Evolutionary conservation across 768 basidiomycete species (phyloP).

Genomic region (Amyloporia xantha): DNA sequence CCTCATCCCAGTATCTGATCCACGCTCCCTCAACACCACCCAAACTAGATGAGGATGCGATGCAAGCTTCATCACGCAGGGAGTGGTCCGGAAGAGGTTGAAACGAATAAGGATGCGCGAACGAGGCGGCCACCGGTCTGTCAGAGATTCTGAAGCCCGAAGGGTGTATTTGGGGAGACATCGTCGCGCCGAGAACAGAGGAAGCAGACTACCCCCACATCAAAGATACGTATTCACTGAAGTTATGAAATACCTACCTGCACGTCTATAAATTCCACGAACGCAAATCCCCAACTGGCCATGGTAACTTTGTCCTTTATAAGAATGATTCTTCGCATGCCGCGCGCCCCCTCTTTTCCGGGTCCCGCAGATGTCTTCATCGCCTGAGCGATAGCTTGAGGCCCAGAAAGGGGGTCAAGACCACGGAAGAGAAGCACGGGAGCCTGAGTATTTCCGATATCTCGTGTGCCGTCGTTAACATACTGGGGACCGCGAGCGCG

Average conservation of each 20-base stretch:
- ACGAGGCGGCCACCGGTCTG: conserved; percentile 84
- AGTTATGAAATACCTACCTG: conserved; percentile 50
- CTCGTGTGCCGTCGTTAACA: conserved; percentile 89
- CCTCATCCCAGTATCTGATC: conserved; percentile 92
- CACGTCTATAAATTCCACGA: conserved; percentile 84
- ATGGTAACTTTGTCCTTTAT: conserved; percentile 85
- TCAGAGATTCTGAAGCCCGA: conserved; percentile 92
- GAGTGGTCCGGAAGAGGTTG: conserved; percentile 72
- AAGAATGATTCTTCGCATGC: conserved; percentile 82
- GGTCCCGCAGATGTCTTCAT: conserved; percentile 79
- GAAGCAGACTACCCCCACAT: conserved; percentile 62
- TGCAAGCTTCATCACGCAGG: conserved; percentile 69
- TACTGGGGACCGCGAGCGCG: conserved; percentile 49
- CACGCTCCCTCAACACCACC: conserved; percentile 69
- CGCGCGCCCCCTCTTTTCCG: conserved; percentile 71
- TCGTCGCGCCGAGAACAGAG: conserved; percentile 72
- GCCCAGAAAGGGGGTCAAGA: conserved; percentile 81
- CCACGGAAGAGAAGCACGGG: conserved; percentile 87
- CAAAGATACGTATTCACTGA: conserved; percentile 8
- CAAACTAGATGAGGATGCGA: conserved; percentile 57
- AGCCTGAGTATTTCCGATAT: conserved; percentile 83
- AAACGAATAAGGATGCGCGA: conserved; percentile 89
- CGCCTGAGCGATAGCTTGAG: conserved; percentile 80
- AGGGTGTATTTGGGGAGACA: conserved; percentile 84
- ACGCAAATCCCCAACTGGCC: conserved; percentile 90